These are phyloP conservation scores for Fulvia fulva DNA, from an alignment of 2,329 filamentous ascomycete species.

Conservation along the genomic window DNA sequence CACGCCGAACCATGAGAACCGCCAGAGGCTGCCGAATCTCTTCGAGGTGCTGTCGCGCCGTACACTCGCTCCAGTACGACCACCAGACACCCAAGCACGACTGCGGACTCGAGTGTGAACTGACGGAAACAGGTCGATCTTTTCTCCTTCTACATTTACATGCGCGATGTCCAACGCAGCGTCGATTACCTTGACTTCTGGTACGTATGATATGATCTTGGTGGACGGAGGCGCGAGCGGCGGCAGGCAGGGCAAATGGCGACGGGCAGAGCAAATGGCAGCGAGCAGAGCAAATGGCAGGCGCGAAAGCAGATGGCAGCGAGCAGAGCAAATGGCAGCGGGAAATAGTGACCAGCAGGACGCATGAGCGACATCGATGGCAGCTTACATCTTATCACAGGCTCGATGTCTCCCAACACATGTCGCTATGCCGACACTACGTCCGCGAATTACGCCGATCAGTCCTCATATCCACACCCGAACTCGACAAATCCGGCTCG, in stretches of 20 bases:
- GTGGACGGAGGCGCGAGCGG: background rate
- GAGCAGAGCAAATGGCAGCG: background rate
- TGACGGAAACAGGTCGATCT: conserved; percentile 63
- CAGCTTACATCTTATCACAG: conserved; percentile 45
- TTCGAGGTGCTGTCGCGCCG: conserved; percentile 93
- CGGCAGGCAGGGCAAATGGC: background rate
- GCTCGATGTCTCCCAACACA: conserved; percentile 99
- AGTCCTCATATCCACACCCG: conserved; percentile 87
- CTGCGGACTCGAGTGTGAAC: background rate
- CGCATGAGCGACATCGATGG: background rate
- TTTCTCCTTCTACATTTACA: conserved; percentile 99
- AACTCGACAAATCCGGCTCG: conserved; percentile 72
- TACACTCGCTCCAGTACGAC: conserved; percentile 70
- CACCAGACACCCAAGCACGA: background rate
- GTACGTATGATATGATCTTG: conserved; percentile 50
- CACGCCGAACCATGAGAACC: conserved; percentile 35
- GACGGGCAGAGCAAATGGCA: background rate
- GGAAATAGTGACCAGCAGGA: background rate
- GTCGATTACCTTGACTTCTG: conserved; percentile 99
- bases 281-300: background rate
- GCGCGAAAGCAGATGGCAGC: background rate
- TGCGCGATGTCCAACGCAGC: conserved; percentile 96
- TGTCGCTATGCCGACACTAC: conserved; percentile 95
- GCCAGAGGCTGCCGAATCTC: conserved; percentile 86
- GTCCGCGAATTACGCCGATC: conserved; percentile 91